These are phyloP conservation scores for Malassezia restricta DNA, from an alignment of 1,284 basidiomycete genomes.

Conservation along the genomic window DNA sequence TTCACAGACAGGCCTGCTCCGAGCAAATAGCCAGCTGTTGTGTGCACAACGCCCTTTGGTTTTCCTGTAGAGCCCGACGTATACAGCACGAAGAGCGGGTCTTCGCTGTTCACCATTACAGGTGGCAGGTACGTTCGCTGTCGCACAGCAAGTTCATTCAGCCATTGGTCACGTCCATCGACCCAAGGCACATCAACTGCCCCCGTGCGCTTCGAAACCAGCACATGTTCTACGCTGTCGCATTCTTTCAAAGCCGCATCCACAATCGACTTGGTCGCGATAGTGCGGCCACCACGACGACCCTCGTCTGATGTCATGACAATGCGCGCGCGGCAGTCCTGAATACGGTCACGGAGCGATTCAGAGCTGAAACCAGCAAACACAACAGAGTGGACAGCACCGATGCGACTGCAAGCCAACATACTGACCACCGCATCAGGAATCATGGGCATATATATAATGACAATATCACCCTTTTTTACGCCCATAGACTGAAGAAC, in stretches of 20 bases:
- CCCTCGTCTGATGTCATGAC: constrained; percentile 95
- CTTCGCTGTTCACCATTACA: constrained; percentile 75
- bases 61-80: constrained; percentile 86
- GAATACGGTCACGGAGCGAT: constrained; percentile 79
- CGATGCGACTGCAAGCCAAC: constrained; percentile 92
- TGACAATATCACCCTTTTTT: constrained; percentile 74
- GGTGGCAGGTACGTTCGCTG: constrained; percentile 81
- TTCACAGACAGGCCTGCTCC: constrained; percentile 83
- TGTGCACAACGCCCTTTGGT: constrained; percentile 93
- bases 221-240: constrained; percentile 73
- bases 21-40: constrained; percentile 83
- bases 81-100: constrained; percentile 95
- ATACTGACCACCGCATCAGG: constrained; percentile 76
- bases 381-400: constrained; percentile 94
- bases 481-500: constrained; percentile 80
- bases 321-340: constrained; percentile 77
- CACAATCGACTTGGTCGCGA: constrained; percentile 86
- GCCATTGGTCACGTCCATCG: constrained; percentile 82
- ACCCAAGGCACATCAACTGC: constrained; percentile 64
- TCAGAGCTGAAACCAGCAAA: constrained; percentile 98
- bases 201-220: constrained; percentile 82
- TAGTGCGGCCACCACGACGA: constrained; percentile 79
- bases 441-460: constrained; percentile 55
- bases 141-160: constrained; percentile 77
- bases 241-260: constrained; percentile 80